These are phyloP conservation scores for Penicillium sp. DNA, from an alignment of 2,329 filamentous ascomycete species.

Conservation along the genomic window DNA sequence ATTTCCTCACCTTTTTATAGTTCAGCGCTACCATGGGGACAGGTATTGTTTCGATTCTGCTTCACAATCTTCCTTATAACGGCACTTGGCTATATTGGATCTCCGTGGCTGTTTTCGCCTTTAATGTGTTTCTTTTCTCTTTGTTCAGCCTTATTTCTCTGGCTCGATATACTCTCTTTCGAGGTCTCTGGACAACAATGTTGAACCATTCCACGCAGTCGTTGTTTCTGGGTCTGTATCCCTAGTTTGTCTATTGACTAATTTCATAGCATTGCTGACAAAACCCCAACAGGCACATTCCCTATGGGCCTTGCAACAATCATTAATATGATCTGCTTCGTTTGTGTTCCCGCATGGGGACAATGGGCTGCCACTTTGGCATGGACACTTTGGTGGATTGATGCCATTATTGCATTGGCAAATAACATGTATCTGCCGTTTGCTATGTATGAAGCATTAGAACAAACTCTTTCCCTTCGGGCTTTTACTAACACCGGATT, in stretches of 20 bases:
- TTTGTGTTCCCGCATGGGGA: constrained; percentile 60
- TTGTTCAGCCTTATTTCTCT: constrained; percentile 48
- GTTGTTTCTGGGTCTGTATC: constrained; percentile 55
- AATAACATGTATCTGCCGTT: constrained; percentile 46
- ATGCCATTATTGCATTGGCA: constrained; percentile 53
- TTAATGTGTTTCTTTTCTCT: constrained; percentile 33
- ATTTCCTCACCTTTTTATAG: constrained; percentile 21
- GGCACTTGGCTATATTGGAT: constrained; percentile 38
- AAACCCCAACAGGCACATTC: constrained; percentile 46
- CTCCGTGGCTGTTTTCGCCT: constrained; percentile 32
- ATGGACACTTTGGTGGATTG: constrained; percentile 59
- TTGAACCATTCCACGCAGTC: constrained; percentile 63
- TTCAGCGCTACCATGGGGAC: constrained; percentile 41
- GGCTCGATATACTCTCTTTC: constrained; percentile 62
- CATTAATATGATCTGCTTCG: constrained; percentile 62
- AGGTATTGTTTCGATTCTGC: constrained; percentile 38
- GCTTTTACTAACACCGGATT: neutral
- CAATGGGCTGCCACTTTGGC: constrained; percentile 53
- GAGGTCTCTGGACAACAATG: constrained; percentile 64
- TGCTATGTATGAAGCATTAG: constrained; percentile 45
- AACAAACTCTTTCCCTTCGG: neutral
- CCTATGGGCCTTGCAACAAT: constrained; percentile 68
- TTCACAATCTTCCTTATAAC: constrained; percentile 37
- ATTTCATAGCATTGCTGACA: neutral
- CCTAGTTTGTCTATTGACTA: neutral